Conservation (phyloP, 1,139 yeast species). For the Taphrina sp. region DNA sequence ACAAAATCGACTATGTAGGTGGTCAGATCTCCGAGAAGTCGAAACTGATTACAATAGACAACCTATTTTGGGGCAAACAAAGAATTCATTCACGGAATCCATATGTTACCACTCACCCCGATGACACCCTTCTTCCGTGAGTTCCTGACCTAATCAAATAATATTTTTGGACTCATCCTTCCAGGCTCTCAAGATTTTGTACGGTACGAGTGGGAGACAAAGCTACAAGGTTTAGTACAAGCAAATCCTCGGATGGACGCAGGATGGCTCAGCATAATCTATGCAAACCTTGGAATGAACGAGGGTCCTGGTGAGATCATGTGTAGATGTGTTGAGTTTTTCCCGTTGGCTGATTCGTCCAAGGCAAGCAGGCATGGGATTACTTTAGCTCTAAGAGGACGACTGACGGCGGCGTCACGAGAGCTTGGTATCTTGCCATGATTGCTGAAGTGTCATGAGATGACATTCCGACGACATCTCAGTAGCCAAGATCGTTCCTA, state of each 20-base stretch:
- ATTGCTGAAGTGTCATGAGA: not conserved
- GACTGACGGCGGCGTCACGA: slow-evolving; percentile 9
- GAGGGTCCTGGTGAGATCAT: slow-evolving; percentile 13
- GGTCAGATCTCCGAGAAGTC: not conserved
- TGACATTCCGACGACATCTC: no score
- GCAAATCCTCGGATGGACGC: not conserved
- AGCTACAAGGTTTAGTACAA: not conserved
- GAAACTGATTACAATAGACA: slow-evolving; percentile 52
- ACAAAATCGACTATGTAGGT: slow-evolving; percentile 53
- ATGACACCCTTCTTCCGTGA: slow-evolving; percentile 21
- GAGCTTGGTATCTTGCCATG: slow-evolving; percentile 19
- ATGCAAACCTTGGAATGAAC: slow-evolving; percentile 10
- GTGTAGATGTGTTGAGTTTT: no score
- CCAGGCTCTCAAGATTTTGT: slow-evolving; percentile 8
- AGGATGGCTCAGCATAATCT: slow-evolving; percentile 18
- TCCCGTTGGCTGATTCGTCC: not conserved
- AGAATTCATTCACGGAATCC: slow-evolving; percentile 92
- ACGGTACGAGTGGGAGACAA: not conserved
- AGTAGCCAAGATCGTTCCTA: no score
- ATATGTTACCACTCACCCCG: slow-evolving; percentile 42
- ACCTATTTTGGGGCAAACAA: slow-evolving; percentile 76
- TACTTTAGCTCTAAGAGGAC: not conserved
- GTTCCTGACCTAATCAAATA: not conserved
- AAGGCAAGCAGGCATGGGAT: slow-evolving; percentile 10
- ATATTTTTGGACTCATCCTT: not conserved